A percentile compares a stretch with the other conserved stretches of the same genome.
phyloP scores from a whole-genome alignment of 768 basidiomycete species.

The Leccinum pellstonianum region DNA sequence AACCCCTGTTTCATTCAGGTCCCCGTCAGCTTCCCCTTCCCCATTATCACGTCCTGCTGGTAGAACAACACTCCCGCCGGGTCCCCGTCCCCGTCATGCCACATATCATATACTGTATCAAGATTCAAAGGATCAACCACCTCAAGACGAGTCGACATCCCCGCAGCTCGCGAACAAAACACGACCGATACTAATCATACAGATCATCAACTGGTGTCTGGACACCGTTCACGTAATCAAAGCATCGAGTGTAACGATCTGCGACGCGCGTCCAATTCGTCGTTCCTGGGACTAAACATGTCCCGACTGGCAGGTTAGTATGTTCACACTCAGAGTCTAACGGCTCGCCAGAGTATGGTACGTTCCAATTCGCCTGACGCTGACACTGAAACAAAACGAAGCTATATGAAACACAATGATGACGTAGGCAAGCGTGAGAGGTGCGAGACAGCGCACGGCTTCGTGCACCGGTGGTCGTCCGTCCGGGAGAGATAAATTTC shows the following conservation, averaged over 20 bases:
- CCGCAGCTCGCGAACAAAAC: conserved; percentile 2
- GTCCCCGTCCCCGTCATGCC: conserved; percentile 1
- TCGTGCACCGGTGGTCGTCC: conserved; percentile 8
- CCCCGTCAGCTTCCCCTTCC: not conserved
- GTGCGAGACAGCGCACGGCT: conserved; percentile 20
- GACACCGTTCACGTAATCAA: not conserved
- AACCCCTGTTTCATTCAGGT: not conserved
- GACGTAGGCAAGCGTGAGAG: conserved; percentile 10
- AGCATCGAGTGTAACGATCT: not conserved
- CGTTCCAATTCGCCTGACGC: not conserved
- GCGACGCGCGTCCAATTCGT: not conserved
- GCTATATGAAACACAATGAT: conserved; percentile 7
- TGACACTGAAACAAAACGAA: not conserved
- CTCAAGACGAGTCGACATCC: conserved; percentile 2
- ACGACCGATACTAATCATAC: not conserved
- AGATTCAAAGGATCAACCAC: not conserved
- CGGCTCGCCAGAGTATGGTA: no score
- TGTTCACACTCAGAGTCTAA: not conserved
- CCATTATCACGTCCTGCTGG: not conserved
- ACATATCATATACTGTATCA: conserved; percentile 10
- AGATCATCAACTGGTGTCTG: not conserved
- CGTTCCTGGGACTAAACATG: not conserved
- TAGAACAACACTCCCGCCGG: not conserved
- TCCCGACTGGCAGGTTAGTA: not conserved
- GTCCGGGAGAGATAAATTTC: conserved; percentile 17